A percentile compares a stretch with the other conserved stretches of the same genome.
Conservation (phyloP, 192 early-diverging fungal species). For the Anaeromyces robustus region DNA sequence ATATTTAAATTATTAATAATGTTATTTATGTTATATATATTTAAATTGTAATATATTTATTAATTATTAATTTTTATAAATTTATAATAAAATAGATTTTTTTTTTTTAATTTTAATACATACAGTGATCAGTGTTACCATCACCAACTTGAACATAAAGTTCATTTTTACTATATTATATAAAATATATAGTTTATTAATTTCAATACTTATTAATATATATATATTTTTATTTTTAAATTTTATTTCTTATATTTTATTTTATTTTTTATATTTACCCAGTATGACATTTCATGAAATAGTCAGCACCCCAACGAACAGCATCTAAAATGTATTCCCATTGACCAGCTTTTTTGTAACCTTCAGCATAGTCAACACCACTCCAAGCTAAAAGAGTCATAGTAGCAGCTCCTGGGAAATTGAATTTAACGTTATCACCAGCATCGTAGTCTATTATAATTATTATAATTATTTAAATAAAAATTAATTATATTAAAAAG, state of each 20-base stretch:
- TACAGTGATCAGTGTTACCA: neutral
- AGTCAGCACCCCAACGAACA: slow-evolving; percentile 9
- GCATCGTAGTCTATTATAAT: slow-evolving; percentile 16
- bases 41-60: no score
- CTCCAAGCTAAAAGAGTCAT: slow-evolving; percentile 31
- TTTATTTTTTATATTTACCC: neutral
- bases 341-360: slow-evolving; percentile 26
- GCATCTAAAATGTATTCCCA: slow-evolving; percentile 21
- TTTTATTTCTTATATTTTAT: no score
- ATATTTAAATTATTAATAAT: no score
- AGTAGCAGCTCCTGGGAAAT: slow-evolving; percentile 29
- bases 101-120: neutral
- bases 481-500: no score
- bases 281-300: slow-evolving; percentile 34
- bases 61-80: no score
- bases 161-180: slow-evolving; percentile 7
- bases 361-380: slow-evolving; percentile 7
- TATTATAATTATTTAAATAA: no score
- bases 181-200: no score
- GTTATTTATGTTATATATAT: no score
- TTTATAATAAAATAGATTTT: no score
- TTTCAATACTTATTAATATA: no score
- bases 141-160: slow-evolving; percentile 25
- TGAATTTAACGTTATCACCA: slow-evolving; percentile 42
- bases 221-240: no score